Evolutionary conservation across 2,329 filamentous ascomycete species (phyloP).

Genomic region (Fusarium transvaalense): DNA sequence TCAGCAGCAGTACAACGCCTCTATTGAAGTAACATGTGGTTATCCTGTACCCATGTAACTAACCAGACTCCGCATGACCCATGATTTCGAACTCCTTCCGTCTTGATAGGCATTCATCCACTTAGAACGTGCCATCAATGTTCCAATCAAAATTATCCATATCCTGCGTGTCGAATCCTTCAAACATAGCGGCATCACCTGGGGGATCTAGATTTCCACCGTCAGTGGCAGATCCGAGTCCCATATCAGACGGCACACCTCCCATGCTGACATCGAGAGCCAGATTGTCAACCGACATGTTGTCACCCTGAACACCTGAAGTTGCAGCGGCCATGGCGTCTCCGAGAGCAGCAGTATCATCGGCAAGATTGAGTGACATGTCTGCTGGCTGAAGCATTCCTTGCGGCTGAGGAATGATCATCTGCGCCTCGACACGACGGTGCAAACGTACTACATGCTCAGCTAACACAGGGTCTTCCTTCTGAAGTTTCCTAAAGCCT

Average conservation of each 20-base stretch:
- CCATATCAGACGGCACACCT: constrained; percentile 54
- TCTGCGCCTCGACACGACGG: constrained; percentile 74
- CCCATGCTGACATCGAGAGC: constrained; percentile 63
- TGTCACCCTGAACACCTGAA: constrained; percentile 56
- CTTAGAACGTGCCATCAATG: constrained; percentile 20
- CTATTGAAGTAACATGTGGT: background rate
- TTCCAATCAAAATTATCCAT: constrained; percentile 54
- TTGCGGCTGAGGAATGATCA: constrained; percentile 60
- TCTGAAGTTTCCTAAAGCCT: constrained; percentile 67
- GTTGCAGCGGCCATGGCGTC: constrained; percentile 61
- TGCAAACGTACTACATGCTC: constrained; percentile 74
- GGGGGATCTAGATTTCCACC: constrained; percentile 51
- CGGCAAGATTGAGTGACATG: constrained; percentile 57
- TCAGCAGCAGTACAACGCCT: background rate
- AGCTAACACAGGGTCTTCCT: constrained; percentile 67
- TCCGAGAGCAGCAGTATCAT: constrained; percentile 54
- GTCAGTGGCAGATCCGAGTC: constrained; percentile 54
- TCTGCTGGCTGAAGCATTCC: constrained; percentile 59
- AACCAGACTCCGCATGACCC: constrained; percentile 16
- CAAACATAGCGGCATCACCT: constrained; percentile 57
- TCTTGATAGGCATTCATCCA: background rate
- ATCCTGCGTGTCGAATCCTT: constrained; percentile 52
- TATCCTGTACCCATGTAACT: constrained; percentile 5
- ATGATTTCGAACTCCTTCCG: background rate
- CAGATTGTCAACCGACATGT: constrained; percentile 56